These are phyloP conservation scores for Arthrobotrys iridis DNA, from an alignment of 2,329 filamentous ascomycete species.

Conservation along the genomic window DNA sequence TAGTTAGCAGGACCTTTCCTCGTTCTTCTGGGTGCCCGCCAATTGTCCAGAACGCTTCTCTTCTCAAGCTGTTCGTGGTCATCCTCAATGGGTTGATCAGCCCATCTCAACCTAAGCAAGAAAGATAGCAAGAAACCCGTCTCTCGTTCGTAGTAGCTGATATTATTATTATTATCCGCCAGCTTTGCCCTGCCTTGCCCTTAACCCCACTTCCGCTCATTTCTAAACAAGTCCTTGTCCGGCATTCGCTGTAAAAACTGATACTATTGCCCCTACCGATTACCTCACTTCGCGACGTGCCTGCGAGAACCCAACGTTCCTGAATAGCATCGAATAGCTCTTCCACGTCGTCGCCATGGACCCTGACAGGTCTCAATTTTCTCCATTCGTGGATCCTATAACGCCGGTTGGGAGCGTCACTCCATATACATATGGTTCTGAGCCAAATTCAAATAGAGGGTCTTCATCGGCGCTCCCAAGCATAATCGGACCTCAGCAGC, in stretches of 20 bases:
- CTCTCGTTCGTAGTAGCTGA: conserved; percentile 22
- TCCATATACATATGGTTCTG: conserved; percentile 50
- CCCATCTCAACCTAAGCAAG: conserved; percentile 1
- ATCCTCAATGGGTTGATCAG: conserved; percentile 17
- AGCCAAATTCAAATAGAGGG: conserved; percentile 51
- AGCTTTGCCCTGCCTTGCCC: background rate
- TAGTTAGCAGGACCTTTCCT: background rate
- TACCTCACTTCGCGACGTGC: conserved; percentile 5
- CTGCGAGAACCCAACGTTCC: conserved; percentile 1
- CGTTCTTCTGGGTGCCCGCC: background rate
- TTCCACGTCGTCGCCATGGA: conserved; percentile 26
- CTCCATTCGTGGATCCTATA: conserved; percentile 55
- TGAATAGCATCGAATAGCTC: background rate
- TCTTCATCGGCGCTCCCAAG: conserved; percentile 54
- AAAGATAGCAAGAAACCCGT: background rate
- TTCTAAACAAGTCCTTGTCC: conserved; percentile 22
- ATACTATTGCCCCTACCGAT: background rate
- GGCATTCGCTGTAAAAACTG: conserved; percentile 5
- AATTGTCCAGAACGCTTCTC: conserved; percentile 8
- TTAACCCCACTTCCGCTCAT: conserved; percentile 35
- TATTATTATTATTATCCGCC: background rate
- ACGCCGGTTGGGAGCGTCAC: conserved; percentile 51
- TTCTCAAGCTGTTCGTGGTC: conserved; percentile 8
- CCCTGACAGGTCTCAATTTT: conserved; percentile 51
- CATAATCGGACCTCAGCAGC: conserved; percentile 60